Percentiles rank a stretch among this genome's conserved stretches.
These are phyloP conservation scores for Sequoia sempervirens DNA, from an alignment of 75 land plant genomes.

Conservation along the genomic window DNA sequence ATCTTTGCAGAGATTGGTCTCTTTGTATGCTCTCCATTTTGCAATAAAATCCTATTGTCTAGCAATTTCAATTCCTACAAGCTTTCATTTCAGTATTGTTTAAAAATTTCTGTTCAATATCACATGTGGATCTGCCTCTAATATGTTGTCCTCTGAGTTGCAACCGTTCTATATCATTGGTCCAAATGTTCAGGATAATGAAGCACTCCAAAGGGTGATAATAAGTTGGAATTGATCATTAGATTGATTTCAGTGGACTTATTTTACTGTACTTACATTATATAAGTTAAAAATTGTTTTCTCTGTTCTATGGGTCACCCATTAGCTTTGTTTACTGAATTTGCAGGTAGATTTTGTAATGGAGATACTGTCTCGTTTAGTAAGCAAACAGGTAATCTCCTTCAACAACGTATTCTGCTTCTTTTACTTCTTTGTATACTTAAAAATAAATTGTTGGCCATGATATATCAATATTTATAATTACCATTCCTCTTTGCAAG, in stretches of 20 bases:
- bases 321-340: neutral
- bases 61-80: too few species aligned
- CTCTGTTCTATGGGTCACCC: neutral
- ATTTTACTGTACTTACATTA: neutral
- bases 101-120: too few species aligned
- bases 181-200: neutral
- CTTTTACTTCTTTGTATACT: neutral
- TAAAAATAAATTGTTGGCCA: neutral
- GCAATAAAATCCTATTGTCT: too few species aligned
- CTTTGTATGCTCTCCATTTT: too few species aligned
- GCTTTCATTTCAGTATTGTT: too few species aligned
- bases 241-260: neutral
- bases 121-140: too few species aligned
- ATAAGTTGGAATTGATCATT: neutral
- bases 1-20: too few species aligned
- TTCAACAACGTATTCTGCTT: neutral
- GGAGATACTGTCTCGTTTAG: slow-evolving; percentile 90
- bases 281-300: neutral
- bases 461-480: neutral
- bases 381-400: slow-evolving; percentile 71
- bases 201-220: neutral
- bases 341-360: slow-evolving; percentile 94
- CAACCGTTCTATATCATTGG: neutral
- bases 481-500: neutral
- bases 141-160: too few species aligned